phyloP scores from a whole-genome alignment of 2,329 filamentous ascomycete species.

The Fusarium bulbicola region DNA sequence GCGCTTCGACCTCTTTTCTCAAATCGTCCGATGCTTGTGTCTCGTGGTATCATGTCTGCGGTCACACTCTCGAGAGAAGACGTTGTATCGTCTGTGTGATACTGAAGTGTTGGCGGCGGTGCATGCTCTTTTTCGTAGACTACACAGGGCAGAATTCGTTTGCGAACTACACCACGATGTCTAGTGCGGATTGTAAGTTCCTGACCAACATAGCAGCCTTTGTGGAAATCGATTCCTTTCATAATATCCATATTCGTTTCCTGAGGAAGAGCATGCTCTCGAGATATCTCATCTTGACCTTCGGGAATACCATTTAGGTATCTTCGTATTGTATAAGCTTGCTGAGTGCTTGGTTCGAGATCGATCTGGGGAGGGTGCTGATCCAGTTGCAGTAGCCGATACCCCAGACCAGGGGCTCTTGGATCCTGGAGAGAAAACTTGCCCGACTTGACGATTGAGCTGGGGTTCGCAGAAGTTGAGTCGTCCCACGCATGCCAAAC shows the following conservation, averaged over 20 bases:
- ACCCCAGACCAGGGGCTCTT: conserved; percentile 65
- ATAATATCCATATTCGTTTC: conserved; percentile 91
- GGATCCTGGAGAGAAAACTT: conserved; percentile 58
- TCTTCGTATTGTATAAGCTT: conserved; percentile 77
- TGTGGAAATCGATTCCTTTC: conserved; percentile 88
- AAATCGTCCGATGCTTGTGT: conserved; percentile 60
- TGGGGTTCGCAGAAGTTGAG: conserved; percentile 38
- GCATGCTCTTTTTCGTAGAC: conserved; percentile 66
- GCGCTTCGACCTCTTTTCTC: conserved; percentile 73
- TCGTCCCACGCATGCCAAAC: conserved; percentile 82
- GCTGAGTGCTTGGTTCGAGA: conserved; percentile 58
- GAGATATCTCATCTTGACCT: conserved; percentile 80
- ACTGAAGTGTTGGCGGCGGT: conserved; percentile 55
- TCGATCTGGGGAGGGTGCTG: conserved; percentile 50
- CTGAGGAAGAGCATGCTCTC: conserved; percentile 79
- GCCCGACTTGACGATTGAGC: conserved; percentile 26
- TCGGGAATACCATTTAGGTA: conserved; percentile 86
- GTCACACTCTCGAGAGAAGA: conserved; percentile 40
- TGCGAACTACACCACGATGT: conserved; percentile 92
- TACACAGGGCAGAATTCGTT: conserved; percentile 84
- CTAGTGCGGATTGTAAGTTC: conserved; percentile 96
- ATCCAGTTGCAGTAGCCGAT: conserved; percentile 54
- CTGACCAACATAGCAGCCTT: conserved; percentile 97
- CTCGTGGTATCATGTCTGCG: conserved; percentile 52
- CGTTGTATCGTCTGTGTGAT: conserved; percentile 49